Conservation (phyloP, 2,329 filamentous ascomycete genomes). For the Dactylellina parvicollis region DNA sequence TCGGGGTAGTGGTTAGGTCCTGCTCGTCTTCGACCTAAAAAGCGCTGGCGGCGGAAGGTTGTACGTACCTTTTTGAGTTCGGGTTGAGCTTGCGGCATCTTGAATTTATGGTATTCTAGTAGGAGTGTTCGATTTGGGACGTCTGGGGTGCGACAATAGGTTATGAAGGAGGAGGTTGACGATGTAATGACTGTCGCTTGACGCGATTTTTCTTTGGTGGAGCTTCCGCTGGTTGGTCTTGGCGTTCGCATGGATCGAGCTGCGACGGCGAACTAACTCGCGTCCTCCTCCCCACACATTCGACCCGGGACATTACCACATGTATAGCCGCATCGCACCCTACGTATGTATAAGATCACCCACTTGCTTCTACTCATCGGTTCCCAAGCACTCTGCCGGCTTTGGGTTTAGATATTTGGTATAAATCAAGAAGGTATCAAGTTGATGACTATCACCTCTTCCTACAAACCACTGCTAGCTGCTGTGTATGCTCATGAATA, state of each 20-base stretch:
- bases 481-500: too few species aligned
- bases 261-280: conserved; percentile 2
- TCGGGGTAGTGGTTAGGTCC: conserved; percentile 28
- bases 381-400: not conserved
- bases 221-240: conserved; percentile 37
- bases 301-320: not conserved
- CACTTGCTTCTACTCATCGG: not conserved
- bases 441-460: not conserved
- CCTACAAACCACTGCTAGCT: too few species aligned
- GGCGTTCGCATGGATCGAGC: conserved; percentile 31
- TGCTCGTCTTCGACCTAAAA: conserved; percentile 2
- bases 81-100: conserved; percentile 97
- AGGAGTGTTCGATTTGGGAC: not conserved
- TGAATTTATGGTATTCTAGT: not conserved
- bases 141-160: not conserved
- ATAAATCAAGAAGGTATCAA: not conserved
- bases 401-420: not conserved
- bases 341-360: not conserved
- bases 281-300: conserved; percentile 28
- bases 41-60: conserved; percentile 27
- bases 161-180: conserved; percentile 17
- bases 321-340: conserved; percentile 10
- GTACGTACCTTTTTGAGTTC: conserved; percentile 91
- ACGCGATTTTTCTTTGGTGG: conserved; percentile 53
- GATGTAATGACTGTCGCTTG: conserved; percentile 38